Evolutionary conservation across 345 rosid genomes (phyloP).

Genomic region (Brassica nigra): DNA sequence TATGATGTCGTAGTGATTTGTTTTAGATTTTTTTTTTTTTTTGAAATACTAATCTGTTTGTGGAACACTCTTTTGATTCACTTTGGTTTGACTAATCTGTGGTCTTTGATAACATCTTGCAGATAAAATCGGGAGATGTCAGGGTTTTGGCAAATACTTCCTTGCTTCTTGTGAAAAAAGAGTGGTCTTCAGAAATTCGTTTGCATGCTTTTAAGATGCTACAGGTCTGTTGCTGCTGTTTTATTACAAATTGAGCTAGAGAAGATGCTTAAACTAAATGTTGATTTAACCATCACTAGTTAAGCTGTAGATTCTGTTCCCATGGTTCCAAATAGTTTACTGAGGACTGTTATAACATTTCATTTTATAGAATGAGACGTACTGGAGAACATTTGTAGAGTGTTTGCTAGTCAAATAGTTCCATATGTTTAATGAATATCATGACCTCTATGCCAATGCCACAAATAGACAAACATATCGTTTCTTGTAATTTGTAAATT

Average conservation of each 20-base stretch:
- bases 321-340: background rate
- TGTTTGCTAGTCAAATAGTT: conserved; percentile 9
- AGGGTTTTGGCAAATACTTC: conserved; percentile 67
- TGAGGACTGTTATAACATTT: background rate
- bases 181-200: conserved; percentile 84
- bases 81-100: background rate
- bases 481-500: background rate
- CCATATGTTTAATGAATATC: background rate
- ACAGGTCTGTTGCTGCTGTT: conserved; percentile 56
- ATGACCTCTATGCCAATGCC: background rate
- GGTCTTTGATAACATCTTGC: conserved; percentile 25
- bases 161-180: conserved; percentile 68
- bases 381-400: background rate
- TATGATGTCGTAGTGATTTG: background rate
- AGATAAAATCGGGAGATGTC: conserved; percentile 86
- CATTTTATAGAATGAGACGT: background rate
- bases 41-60: background rate
- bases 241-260: background rate
- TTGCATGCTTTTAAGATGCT: conserved; percentile 91
- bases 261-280: conserved; percentile 5
- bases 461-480: background rate
- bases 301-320: background rate
- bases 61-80: background rate
- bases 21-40: background rate
- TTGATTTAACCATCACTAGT: background rate